Percentiles rank a stretch among this genome's conserved stretches.
phyloP scores from a whole-genome alignment of 176 grass and related monocot genomes.

The Stipa capillata region DNA sequence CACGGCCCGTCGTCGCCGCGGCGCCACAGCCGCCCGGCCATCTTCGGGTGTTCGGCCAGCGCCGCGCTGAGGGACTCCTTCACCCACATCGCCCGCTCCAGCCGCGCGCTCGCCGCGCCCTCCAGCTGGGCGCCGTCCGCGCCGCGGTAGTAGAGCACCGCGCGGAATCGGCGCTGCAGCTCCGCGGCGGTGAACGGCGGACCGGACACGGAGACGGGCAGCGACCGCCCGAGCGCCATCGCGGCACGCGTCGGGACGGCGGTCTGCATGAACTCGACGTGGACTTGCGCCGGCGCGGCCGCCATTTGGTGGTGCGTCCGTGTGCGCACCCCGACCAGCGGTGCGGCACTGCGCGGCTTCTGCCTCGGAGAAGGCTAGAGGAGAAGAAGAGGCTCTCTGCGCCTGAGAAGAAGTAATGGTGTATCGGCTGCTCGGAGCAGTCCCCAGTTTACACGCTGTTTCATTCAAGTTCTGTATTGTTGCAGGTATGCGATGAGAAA shows the following conservation, averaged over 20 bases:
- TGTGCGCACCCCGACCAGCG: neutral
- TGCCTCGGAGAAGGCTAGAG: neutral
- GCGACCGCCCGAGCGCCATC: slow-evolving; percentile 14
- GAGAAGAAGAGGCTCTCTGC: no score
- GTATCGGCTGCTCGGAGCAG: neutral
- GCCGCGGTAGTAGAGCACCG: slow-evolving; percentile 60
- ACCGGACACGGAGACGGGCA: slow-evolving; percentile 28
- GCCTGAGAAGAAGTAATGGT: neutral
- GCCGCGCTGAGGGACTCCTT: slow-evolving; percentile 61
- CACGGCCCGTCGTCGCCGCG: slow-evolving; percentile 12
- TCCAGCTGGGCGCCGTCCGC: neutral
- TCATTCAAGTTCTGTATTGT: neutral
- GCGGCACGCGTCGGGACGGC: slow-evolving; percentile 30
- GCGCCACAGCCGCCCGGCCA: slow-evolving; percentile 60
- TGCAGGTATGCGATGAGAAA: neutral
- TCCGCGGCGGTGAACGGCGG: slow-evolving; percentile 2
- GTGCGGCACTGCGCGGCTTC: neutral
- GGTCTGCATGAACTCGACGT: slow-evolving; percentile 65
- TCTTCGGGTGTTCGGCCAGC: slow-evolving; percentile 49
- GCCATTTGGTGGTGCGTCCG: neutral
- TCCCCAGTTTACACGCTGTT: neutral
- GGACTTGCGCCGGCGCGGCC: slow-evolving; percentile 13
- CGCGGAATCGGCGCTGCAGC: slow-evolving; percentile 44
- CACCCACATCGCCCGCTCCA: slow-evolving; percentile 50
- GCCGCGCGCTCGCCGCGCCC: slow-evolving; percentile 28